These are phyloP conservation scores for Phyllosticta citrichinensis DNA, from an alignment of 2,329 filamentous ascomycete species.

Conservation along the genomic window DNA sequence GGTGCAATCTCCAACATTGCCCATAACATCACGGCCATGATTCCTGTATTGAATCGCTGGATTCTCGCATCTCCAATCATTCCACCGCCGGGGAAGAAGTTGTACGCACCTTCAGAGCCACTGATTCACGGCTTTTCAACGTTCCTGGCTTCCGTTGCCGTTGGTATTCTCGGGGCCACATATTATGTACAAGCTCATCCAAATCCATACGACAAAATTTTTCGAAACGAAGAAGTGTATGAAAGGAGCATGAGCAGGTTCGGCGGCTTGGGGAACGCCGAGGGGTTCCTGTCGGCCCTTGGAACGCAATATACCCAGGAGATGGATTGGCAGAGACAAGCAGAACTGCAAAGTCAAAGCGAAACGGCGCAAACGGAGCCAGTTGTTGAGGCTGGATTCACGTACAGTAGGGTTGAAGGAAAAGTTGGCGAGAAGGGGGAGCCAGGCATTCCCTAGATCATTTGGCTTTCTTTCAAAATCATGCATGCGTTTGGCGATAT, in stretches of 20 bases:
- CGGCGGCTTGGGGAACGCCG: not conserved
- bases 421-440: not conserved
- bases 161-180: not conserved
- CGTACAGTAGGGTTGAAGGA: not conserved
- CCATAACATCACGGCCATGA: not conserved
- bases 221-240: not conserved
- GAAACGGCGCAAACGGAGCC: not conserved
- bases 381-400: not conserved
- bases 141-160: not conserved
- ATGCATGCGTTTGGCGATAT: not conserved
- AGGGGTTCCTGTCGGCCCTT: not conserved
- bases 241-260: not conserved
- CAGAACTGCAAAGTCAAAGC: not conserved
- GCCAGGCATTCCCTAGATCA: not conserved
- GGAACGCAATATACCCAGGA: not conserved
- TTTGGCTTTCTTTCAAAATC: not conserved
- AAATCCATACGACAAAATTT: slow-evolving; percentile 1
- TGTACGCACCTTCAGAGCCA: not conserved
- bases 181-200: slow-evolving; percentile 6
- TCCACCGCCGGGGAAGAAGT: not conserved
- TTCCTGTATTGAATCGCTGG: not conserved
- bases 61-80: not conserved
- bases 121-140: slow-evolving; percentile 1
- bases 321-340: not conserved
- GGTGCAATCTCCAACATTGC: not conserved